Conservation (phyloP, 345 rosid genomes). For the Euclidium syriacum region DNA sequence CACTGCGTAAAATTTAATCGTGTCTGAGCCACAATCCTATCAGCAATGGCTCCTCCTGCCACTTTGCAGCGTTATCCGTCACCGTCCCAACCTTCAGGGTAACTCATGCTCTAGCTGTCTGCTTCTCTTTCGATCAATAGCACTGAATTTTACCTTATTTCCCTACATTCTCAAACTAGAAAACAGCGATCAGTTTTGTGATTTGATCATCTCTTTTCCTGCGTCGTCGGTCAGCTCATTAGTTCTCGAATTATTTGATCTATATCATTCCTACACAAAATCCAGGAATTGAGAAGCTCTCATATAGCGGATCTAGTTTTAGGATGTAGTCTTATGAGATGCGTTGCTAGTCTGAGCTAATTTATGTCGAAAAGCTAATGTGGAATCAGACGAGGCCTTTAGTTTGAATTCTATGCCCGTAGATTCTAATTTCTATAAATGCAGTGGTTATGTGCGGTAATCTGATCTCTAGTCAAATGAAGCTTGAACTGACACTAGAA, state of each 20-base stretch:
- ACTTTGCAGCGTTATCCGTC: slow-evolving; percentile 75
- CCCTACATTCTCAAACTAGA: background rate
- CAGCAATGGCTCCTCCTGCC: slow-evolving; percentile 82
- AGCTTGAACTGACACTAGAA: background rate
- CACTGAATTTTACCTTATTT: background rate
- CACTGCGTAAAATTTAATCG: background rate
- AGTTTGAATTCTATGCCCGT: background rate
- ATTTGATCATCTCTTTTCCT: slow-evolving; percentile 11
- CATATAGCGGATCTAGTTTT: slow-evolving; percentile 5
- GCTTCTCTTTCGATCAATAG: background rate
- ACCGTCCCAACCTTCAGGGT: slow-evolving; percentile 99
- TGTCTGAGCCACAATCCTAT: background rate
- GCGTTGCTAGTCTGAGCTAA: background rate
- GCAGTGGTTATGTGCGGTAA: background rate
- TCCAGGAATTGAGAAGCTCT: slow-evolving; percentile 1
- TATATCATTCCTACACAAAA: background rate
- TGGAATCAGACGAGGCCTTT: background rate
- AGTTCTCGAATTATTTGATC: background rate
- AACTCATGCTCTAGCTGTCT: slow-evolving; percentile 6
- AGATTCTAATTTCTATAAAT: background rate
- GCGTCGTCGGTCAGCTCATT: slow-evolving; percentile 3
- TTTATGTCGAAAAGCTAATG: background rate
- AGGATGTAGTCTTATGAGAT: background rate
- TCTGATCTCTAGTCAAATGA: slow-evolving; percentile 2
- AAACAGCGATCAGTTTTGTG: background rate